Base-by-base conservation (phyloP, 257 asterid species). In the Solanum rostratum region DNA sequence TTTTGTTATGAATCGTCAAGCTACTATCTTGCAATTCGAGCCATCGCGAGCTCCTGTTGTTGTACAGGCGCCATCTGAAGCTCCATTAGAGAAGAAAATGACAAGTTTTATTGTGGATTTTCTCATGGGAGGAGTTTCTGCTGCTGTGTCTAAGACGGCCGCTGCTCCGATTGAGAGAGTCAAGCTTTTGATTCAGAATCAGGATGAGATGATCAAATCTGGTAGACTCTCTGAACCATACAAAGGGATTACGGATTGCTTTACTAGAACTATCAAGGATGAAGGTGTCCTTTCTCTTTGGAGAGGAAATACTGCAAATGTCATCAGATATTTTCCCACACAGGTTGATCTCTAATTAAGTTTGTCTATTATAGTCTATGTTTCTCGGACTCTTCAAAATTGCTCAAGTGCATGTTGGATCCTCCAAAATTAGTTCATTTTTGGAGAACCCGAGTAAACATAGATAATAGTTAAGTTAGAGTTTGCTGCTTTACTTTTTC, bases 81-180 rank as follows among this genome's bases (percentile, higher is more conserved):
- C 15, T 74, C 81, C 81, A 4, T 45, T 74, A 3, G 86, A 86
- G 80, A 84, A 86, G 69, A 84, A 84, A 7, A 19, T 37, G 5
- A 39, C 82, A 0, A 22, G 86, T 43, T 86, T 86, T 69, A 2
- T 84, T 45, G 66, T 78, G 6, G 86, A 86, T 79, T 79, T 86
- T 83, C 71, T 86, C 57, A 86, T 86, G 88, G 88, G 86, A 84
- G 88, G 88, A 8, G 86, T 86, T 79, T 86, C 88, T 83, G 88
- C 86, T 82, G 85, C 88, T 15, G 86, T 80, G 53, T 43, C 82
- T 39, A 73, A 71, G 39, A 57, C 83, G 3, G 79, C 57, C 55
- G 85, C 84, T 65, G 88, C 85, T 1, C 87, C 83, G 22, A 54
- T 86, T 53, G 85, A 76, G 76, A 86, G 89, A 59, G 83, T 84